phyloP scores from a whole-genome alignment of 257 asterid species.

The Solanum chmielewskii region DNA sequence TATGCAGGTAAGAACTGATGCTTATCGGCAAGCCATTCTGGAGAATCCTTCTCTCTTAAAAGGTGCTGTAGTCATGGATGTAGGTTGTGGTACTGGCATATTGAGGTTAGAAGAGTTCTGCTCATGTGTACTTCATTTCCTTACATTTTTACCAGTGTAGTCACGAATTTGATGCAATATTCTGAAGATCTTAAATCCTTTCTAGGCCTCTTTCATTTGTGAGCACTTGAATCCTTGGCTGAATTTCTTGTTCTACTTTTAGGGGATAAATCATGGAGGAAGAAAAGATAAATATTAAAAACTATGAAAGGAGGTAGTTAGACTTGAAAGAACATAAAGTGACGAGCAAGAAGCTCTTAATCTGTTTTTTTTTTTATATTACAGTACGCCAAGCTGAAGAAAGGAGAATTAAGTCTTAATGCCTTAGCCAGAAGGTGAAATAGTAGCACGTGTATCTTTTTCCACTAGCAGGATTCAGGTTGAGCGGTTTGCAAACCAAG shows the following conservation, averaged over 20 bases:
- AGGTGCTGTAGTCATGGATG: constrained; percentile 81
- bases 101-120: constrained; percentile 41
- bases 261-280: not conserved
- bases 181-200: not conserved
- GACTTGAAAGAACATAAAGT: not conserved
- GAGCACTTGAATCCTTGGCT: not conserved
- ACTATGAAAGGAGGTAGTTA: not conserved
- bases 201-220: not conserved
- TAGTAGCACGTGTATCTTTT: not conserved
- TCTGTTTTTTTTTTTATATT: not conserved
- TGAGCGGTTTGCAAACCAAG: not conserved
- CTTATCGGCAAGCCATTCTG: constrained; percentile 70
- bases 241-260: not conserved
- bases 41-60: constrained; percentile 75
- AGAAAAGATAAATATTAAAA: not conserved
- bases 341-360: not conserved
- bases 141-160: not conserved
- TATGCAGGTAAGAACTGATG: constrained; percentile 80
- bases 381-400: not conserved
- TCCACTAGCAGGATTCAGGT: not conserved
- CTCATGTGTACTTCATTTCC: not conserved
- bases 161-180: not conserved
- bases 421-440: not conserved
- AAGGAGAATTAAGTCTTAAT: not conserved
- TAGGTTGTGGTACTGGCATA: constrained; percentile 98